These are phyloP conservation scores for Ustilago hordei DNA, from an alignment of 1,284 basidiomycete genomes.

Conservation along the genomic window DNA sequence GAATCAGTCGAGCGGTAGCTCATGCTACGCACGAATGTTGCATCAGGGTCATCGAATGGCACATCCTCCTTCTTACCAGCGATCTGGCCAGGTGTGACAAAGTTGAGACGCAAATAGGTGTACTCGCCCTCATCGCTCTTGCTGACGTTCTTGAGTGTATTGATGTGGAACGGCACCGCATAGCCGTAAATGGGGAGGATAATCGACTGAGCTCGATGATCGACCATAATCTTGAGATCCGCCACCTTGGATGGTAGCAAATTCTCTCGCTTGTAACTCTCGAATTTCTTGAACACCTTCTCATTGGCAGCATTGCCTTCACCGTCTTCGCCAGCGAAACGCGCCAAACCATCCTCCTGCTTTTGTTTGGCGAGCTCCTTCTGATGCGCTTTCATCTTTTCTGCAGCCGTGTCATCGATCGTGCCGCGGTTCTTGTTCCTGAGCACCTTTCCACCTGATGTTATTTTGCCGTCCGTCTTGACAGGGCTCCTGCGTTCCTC, in stretches of 20 bases:
- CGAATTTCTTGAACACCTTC: constrained; percentile 89
- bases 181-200: constrained; percentile 94
- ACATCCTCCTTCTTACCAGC: constrained; percentile 99
- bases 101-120: constrained; percentile 95
- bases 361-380: constrained; percentile 82
- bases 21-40: constrained; percentile 94
- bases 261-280: constrained; percentile 94
- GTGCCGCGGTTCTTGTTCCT: constrained; percentile 76
- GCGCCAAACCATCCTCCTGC: constrained; percentile 84
- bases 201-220: constrained; percentile 88
- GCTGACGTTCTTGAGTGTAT: constrained; percentile 96
- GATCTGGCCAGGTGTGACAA: constrained; percentile 97
- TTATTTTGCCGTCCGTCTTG: constrained; percentile 53
- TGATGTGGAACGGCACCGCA: constrained; percentile 97
- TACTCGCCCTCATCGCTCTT: constrained; percentile 97
- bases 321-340: constrained; percentile 76
- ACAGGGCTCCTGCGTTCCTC: constrained; percentile 47
- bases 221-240: constrained; percentile 82
- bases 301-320: constrained; percentile 75
- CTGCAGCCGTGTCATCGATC: constrained; percentile 78
- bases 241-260: constrained; percentile 77
- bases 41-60: constrained; percentile 97
- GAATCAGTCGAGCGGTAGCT: constrained; percentile 92
- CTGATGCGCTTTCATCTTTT: constrained; percentile 89
- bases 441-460: constrained; percentile 64